A percentile compares a stretch with the other conserved stretches of the same genome.
Evolutionary conservation across 441 rosid species (phyloP).

Genomic region (Gossypium schwendimanii): DNA sequence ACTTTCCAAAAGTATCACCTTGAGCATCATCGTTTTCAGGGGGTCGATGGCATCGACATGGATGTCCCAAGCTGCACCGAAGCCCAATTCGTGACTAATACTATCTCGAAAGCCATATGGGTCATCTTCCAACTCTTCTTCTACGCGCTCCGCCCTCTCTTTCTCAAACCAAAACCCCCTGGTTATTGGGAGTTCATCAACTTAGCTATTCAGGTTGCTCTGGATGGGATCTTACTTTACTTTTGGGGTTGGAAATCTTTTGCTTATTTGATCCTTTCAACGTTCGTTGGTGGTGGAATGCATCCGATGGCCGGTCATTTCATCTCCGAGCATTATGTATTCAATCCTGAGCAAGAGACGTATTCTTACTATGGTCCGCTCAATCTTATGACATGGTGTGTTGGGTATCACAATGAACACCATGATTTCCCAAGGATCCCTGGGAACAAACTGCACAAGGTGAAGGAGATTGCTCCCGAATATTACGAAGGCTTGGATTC

Average conservation of each 20-base stretch:
- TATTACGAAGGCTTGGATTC: conserved; percentile 58
- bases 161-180: conserved; percentile 88
- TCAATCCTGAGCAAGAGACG: conserved; percentile 77
- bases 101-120: conserved; percentile 60
- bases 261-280: conserved; percentile 70
- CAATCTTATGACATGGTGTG: conserved; percentile 71
- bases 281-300: conserved; percentile 96
- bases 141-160: conserved; percentile 70
- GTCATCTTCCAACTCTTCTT: conserved; percentile 80
- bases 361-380: conserved; percentile 85
- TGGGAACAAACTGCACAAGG: conserved; percentile 68
- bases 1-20: conserved; percentile 94
- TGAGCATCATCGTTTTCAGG: conserved; percentile 89
- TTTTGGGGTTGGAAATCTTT: conserved; percentile 73
- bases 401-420: conserved; percentile 87
- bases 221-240: conserved; percentile 46
- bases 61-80: conserved; percentile 68
- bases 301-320: conserved; percentile 94
- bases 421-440: conserved; percentile 94
- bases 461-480: conserved; percentile 82
- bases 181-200: conserved; percentile 77
- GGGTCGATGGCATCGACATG: conserved; percentile 83
- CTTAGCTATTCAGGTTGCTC: conserved; percentile 42
- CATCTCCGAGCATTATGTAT: conserved; percentile 82
- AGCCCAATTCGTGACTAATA: conserved; percentile 53